Evolutionary conservation across 768 basidiomycete genomes (phyloP).

Genomic region (Agaricus subrufescens): DNA sequence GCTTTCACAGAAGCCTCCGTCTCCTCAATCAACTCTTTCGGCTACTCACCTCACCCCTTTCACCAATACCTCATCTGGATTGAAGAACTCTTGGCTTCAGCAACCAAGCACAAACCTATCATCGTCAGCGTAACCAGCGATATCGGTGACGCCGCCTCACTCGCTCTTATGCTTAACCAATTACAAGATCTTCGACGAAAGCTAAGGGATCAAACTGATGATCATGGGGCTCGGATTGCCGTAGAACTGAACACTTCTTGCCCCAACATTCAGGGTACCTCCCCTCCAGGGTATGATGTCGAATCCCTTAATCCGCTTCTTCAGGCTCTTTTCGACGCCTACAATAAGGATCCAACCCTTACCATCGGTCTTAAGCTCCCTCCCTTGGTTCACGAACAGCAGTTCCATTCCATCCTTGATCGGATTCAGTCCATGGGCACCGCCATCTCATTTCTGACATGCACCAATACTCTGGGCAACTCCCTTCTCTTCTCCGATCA

Average conservation of each 20-base stretch:
- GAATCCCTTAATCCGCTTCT: constrained; percentile 49
- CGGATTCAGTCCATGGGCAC: constrained; percentile 28
- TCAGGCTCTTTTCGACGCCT: constrained; percentile 44
- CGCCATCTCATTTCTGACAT: constrained; percentile 70
- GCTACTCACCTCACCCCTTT: constrained; percentile 79
- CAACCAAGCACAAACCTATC: constrained; percentile 41
- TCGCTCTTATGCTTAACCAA: constrained; percentile 50
- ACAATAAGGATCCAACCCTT: constrained; percentile 45
- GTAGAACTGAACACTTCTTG: constrained; percentile 85
- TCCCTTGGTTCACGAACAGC: constrained; percentile 61
- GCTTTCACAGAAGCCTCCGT: constrained; percentile 45
- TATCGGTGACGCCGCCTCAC: constrained; percentile 28
- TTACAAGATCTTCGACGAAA: constrained; percentile 56
- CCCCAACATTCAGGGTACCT: constrained; percentile 64
- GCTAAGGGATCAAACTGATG: constrained; percentile 20
- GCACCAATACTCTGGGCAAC: constrained; percentile 78
- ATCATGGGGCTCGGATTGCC: constrained; percentile 40
- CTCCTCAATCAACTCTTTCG: constrained; percentile 81
- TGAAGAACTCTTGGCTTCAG: constrained; percentile 35
- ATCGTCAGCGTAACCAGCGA: constrained; percentile 70
- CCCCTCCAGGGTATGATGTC: constrained; percentile 66
- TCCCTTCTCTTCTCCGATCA: constrained; percentile 61
- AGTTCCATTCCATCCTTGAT: constrained; percentile 54
- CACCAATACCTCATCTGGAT: constrained; percentile 64
- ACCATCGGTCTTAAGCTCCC: constrained; percentile 77